Evolutionary conservation across 2,329 filamentous ascomycete genomes (phyloP).

Genomic region (Orbilia oligospora): DNA sequence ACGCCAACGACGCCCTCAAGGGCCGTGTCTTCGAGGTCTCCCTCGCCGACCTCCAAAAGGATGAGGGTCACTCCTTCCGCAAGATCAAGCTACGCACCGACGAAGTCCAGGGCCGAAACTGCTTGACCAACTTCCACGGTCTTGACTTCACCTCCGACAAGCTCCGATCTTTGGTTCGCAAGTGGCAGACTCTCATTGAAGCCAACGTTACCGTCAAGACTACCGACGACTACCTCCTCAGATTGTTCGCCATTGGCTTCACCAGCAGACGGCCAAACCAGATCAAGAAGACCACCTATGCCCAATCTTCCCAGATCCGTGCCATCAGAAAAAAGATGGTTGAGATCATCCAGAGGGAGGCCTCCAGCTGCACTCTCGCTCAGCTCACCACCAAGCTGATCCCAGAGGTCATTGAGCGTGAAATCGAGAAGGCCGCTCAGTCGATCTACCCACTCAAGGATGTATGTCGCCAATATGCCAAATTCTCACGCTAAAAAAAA

Average conservation of each 20-base stretch:
- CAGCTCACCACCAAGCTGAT: conserved; percentile 99
- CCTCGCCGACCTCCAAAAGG: conserved; percentile 98
- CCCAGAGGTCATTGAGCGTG: conserved; percentile 98
- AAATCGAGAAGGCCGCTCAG: conserved; percentile 99
- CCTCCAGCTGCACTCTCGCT: conserved; percentile 90
- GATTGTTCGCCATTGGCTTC: conserved; percentile 98
- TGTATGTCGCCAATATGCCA: conserved; percentile 72
- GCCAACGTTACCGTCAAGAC: conserved; percentile 99
- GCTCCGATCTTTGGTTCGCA: conserved; percentile 97
- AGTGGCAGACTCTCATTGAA: conserved; percentile 99
- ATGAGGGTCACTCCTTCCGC: conserved; percentile 99
- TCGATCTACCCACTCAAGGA: conserved; percentile 99
- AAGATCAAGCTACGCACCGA: conserved; percentile 99
- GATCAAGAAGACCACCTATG: conserved; percentile 99
- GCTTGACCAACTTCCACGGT: conserved; percentile 99
- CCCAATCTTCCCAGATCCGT: conserved; percentile 95
- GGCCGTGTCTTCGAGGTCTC: conserved; percentile 99
- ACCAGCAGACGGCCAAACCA: conserved; percentile 99
- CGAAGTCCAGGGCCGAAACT: conserved; percentile 99
- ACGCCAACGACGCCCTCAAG: conserved; percentile 99
- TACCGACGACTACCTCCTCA: conserved; percentile 99
- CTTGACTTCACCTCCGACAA: conserved; percentile 99
- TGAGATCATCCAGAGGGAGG: conserved; percentile 98
- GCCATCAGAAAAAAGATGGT: conserved; percentile 99
- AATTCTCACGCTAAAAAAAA: not conserved